A percentile compares a stretch with the other conserved stretches of the same genome.
phyloP scores from a whole-genome alignment of 1,284 basidiomycete genomes.

The Trichosporon sp. region DNA sequence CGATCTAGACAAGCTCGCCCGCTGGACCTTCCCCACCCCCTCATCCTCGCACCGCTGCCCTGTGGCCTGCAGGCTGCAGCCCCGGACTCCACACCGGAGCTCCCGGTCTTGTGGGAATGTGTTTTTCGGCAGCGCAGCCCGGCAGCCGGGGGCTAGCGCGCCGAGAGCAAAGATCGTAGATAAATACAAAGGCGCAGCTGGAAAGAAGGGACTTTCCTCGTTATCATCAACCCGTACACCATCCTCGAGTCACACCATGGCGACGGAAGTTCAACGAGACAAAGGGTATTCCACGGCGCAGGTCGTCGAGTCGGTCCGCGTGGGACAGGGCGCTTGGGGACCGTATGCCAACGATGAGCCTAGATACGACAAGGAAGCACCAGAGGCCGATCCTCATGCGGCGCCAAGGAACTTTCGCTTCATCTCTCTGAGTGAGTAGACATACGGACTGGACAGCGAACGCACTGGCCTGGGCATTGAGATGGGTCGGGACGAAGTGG shows the following conservation, averaged over 20 bases:
- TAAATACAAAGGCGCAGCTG: neutral
- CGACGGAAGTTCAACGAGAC: neutral
- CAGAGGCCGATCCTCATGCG: neutral
- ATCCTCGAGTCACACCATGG: no score
- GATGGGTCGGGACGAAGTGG: no score
- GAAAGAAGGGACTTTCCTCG: no score
- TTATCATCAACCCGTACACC: no score
- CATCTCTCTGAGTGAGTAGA: conserved; percentile 21
- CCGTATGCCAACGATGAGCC: conserved; percentile 21
- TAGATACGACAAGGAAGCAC: neutral
- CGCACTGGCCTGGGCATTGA: no score
- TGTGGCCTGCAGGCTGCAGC: no score
- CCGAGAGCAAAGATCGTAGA: neutral
- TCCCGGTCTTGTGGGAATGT: neutral
- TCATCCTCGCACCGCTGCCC: no score
- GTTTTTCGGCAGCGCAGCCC: neutral
- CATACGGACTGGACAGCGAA: neutral
- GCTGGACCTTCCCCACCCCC: neutral
- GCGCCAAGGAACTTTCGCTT: conserved; percentile 21
- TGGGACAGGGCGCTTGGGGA: conserved; percentile 23
- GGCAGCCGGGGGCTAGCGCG: neutral
- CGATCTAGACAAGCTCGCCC: no score
- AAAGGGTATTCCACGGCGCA: conserved; percentile 24
- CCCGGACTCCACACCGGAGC: neutral
- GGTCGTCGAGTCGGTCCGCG: conserved; percentile 23